Conservation (phyloP, 179 eudicot species). For the Sideroxylon spinosum region DNA sequence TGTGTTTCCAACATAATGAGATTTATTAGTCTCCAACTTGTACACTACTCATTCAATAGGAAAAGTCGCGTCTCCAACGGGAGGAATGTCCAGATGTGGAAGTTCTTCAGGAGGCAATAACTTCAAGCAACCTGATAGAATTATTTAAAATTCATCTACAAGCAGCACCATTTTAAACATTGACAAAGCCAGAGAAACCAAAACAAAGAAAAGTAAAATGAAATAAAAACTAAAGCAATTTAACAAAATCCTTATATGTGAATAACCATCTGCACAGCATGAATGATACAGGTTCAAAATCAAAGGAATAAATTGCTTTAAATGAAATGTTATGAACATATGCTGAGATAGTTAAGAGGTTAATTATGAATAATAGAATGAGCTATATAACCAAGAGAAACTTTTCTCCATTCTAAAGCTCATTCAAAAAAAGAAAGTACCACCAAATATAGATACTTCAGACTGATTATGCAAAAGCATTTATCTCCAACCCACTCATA, state of each 20-base stretch:
- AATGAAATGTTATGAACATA: background rate
- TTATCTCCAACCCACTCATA: no score
- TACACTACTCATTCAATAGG: slow-evolving; percentile 53
- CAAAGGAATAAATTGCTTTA: background rate
- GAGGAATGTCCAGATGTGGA: slow-evolving; percentile 51
- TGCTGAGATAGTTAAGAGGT: no score
- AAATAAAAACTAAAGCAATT: background rate
- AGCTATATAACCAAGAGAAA: background rate
- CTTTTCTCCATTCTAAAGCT: no score
- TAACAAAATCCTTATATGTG: background rate
- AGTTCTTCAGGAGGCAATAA: slow-evolving; percentile 55
- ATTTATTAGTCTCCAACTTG: slow-evolving; percentile 35
- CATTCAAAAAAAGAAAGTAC: no score
- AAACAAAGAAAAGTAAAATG: no score
- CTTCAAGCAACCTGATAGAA: slow-evolving; percentile 44
- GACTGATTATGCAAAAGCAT: no score
- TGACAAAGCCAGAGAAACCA: background rate
- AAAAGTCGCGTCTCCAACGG: slow-evolving; percentile 21
- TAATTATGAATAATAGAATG: background rate
- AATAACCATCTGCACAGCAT: background rate
- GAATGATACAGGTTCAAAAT: background rate
- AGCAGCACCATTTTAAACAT: background rate
- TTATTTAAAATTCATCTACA: background rate
- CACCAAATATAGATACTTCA: no score
- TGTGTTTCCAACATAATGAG: slow-evolving; percentile 27